These are phyloP conservation scores for Loxodes magnus DNA, from an alignment of 73 alveolate species.

Conservation along the genomic window DNA sequence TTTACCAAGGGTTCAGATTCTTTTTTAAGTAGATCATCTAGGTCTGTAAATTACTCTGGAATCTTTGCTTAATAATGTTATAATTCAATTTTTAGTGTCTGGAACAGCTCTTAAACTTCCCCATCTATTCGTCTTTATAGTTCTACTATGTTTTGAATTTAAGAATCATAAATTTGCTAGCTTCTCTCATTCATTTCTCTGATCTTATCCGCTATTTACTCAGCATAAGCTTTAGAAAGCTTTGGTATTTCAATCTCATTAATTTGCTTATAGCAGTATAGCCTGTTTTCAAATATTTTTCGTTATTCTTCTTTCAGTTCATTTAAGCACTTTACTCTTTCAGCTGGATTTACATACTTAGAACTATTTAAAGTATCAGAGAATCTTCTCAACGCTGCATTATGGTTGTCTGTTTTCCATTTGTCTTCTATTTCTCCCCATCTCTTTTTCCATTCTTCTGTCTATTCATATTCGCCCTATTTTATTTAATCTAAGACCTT, in stretches of 20 bases:
- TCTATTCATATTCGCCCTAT: slow-evolving; percentile 21
- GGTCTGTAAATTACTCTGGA: slow-evolving; percentile 9
- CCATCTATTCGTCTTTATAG: neutral
- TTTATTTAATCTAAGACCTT: slow-evolving; percentile 11
- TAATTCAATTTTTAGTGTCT: neutral
- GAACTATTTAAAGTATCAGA: slow-evolving; percentile 22
- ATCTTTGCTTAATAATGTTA: slow-evolving; percentile 2
- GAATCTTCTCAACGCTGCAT: slow-evolving; percentile 35
- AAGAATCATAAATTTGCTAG: slow-evolving; percentile 25
- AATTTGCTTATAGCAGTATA: slow-evolving; percentile 6
- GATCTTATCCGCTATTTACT: slow-evolving; percentile 18
- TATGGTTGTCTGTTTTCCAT: slow-evolving; percentile 39
- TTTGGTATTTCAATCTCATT: slow-evolving; percentile 1
- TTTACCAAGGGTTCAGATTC: slow-evolving; percentile 28
- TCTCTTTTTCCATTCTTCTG: slow-evolving; percentile 12
- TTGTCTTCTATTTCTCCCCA: slow-evolving; percentile 33
- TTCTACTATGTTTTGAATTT: neutral
- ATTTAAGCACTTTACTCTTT: slow-evolving; percentile 17
- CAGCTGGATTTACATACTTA: slow-evolving; percentile 44
- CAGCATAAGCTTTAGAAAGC: slow-evolving; percentile 24
- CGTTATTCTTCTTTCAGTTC: slow-evolving; percentile 13
- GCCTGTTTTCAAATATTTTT: slow-evolving; percentile 21
- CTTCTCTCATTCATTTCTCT: slow-evolving; percentile 34
- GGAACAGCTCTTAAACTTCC: neutral
- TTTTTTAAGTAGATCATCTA: slow-evolving; percentile 30